These are phyloP conservation scores for Aspergillus carbonarius DNA, from an alignment of 2,329 filamentous ascomycete species.

Conservation along the genomic window DNA sequence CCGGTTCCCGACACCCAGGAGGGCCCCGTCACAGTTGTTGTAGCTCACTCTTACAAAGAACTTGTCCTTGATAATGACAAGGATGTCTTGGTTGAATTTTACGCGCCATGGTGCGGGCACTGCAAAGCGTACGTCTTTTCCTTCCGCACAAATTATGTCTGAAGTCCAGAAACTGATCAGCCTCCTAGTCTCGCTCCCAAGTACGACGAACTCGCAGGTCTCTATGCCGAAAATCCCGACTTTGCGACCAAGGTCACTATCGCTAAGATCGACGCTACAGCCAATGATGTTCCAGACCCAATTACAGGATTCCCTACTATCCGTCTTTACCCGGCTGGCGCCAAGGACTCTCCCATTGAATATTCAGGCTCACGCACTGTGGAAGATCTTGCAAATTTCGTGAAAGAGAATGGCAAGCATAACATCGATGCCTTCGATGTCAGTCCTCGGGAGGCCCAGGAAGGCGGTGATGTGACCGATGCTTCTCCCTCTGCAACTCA, in stretches of 20 bases:
- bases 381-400: conserved; percentile 87
- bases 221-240: conserved; percentile 54
- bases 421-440: conserved; percentile 66
- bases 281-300: conserved; percentile 95
- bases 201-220: conserved; percentile 62
- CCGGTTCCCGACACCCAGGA: conserved; percentile 92
- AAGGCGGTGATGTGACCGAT: conserved; percentile 35
- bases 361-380: conserved; percentile 86
- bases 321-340: conserved; percentile 92
- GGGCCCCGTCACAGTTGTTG: conserved; percentile 80
- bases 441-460: conserved; percentile 56
- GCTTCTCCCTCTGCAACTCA: conserved; percentile 21
- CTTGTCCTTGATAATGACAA: conserved; percentile 90
- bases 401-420: conserved; percentile 93
- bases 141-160: background rate
- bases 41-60: conserved; percentile 90
- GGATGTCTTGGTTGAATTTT: conserved; percentile 98
- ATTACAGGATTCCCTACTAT: conserved; percentile 98
- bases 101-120: conserved; percentile 80
- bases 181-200: conserved; percentile 59
- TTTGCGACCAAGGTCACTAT: conserved; percentile 61
- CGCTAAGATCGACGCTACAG: conserved; percentile 92
- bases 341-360: conserved; percentile 79
- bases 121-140: conserved; percentile 59
- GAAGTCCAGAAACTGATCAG: conserved; percentile 3